Conservation (phyloP, 2,329 filamentous ascomycete genomes). For the Akanthomyces uredinophilus region DNA sequence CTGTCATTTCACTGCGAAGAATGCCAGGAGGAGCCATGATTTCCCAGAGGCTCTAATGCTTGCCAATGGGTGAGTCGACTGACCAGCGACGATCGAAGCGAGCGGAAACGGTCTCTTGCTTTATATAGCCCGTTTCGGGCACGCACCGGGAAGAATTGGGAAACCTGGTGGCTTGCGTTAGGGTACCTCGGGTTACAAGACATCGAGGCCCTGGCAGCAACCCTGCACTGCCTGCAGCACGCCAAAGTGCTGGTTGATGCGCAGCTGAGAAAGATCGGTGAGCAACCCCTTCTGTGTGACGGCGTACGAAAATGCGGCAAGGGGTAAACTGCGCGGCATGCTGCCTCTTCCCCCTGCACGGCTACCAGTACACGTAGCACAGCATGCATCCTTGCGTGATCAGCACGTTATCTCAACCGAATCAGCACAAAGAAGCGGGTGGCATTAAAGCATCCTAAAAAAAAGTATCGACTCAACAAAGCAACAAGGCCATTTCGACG, state of each 20-base stretch:
- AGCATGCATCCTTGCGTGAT: background rate
- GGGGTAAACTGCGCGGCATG: background rate
- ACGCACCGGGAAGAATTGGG: background rate
- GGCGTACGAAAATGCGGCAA: background rate
- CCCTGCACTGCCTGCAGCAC: background rate
- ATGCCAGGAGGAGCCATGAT: constrained; percentile 6
- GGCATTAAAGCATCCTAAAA: background rate
- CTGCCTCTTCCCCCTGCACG: background rate
- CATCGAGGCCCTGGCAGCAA: background rate
- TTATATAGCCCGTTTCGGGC: background rate
- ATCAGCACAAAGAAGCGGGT: background rate
- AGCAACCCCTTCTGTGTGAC: background rate
- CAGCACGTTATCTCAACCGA: constrained; percentile 6
- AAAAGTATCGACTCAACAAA: background rate
- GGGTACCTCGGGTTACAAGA: background rate
- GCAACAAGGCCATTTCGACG: too few relatives aligned
- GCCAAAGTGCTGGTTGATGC: background rate
- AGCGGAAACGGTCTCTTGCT: background rate
- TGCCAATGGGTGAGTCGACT: background rate
- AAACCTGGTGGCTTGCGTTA: background rate
- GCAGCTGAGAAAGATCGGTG: constrained; percentile 2
- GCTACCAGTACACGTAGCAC: background rate
- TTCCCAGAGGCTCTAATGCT: background rate
- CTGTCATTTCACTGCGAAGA: background rate
- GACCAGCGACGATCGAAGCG: background rate